phyloP scores from a whole-genome alignment of 139 green algal species.

The Coccomyxa sp. region DNA sequence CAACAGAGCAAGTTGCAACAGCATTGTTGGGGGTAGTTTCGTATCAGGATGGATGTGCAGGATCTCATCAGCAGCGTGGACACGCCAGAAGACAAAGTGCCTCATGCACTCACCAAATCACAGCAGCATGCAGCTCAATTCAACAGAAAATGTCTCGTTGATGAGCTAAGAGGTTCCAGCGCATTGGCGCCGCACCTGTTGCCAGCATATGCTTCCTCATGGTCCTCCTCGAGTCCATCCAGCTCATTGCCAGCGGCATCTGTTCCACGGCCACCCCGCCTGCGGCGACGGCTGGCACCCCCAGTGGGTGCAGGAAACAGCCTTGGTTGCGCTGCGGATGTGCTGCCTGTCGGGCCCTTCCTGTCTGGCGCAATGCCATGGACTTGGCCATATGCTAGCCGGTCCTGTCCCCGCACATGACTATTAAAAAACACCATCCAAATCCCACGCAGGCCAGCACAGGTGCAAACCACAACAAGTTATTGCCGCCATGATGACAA shows the following conservation, averaged over 20 bases:
- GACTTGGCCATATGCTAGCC: not conserved
- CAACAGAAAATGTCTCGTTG: no score
- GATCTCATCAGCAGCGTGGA: no score
- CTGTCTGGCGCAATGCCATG: not conserved
- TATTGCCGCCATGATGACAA: no score
- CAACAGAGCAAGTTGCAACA: no score
- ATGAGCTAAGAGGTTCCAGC: not conserved
- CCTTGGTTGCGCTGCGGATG: not conserved
- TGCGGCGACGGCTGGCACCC: not conserved
- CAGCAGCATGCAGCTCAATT: no score
- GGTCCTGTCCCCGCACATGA: not conserved
- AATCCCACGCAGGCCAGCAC: no score
- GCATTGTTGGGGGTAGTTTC: no score
- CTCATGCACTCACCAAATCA: no score
- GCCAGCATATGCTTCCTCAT: constrained; percentile 25
- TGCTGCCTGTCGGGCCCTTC: not conserved
- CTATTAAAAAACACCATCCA: no score
- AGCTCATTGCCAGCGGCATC: not conserved
- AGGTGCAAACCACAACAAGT: no score
- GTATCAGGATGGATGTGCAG: no score
- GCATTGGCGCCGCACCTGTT: constrained; percentile 18
- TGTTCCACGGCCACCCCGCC: not conserved
- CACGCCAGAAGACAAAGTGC: no score
- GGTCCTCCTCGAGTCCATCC: constrained; percentile 9
- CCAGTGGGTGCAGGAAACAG: not conserved